Base-by-base conservation (phyloP, 306 rosid genomes). In the Cicer chorassanicum region DNA sequence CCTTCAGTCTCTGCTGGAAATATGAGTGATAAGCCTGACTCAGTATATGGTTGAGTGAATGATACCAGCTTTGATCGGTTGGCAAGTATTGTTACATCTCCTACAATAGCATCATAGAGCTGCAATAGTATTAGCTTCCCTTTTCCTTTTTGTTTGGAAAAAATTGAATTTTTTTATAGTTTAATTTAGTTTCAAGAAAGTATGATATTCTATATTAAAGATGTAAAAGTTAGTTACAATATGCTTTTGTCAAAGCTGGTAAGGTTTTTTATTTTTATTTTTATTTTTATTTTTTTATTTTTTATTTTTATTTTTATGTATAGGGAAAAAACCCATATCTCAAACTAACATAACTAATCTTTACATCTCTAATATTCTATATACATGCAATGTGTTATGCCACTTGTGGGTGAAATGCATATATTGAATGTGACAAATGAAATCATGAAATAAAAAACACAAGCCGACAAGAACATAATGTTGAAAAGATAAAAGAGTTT, bases 41-140 rank as follows among this genome's bases (percentile, higher is more conserved):
- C 91, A 1, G 82, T 72, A 72, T 85, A 90, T 6, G 93, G 93
- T 65, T 87, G 96, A 44, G 91, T 90, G 82, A 88, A 90, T 4
- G 73, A 82, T 18, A 88, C 90, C 5, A 49, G 1, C 29, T 68
- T 77, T 36, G 73, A 13, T 79, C 93, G 71, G 0, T 65, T 13
- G 0, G 86, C 78, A 7, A 87, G 84, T 74, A 90, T 82, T 10
- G 96, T 90, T 24, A 90, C 10, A 62, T 90, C 96, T 16, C 88
- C 96, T 73, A 88, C 86, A 16, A 45, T 77, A 59, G 80, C 96
- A 79, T 88, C 90, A 14, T 55, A 54, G 14, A 82, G 38, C 89
- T 87, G 85, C 53, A 36, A 11, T 19, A 86, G 72, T 56, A 16
- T 73, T 38, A 68, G 54, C 29, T 14, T 68, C 34, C 21, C 6